Base-by-base conservation (phyloP, 2,329 filamentous ascomycete species). In the Cordyceps tenuipes region DNA sequence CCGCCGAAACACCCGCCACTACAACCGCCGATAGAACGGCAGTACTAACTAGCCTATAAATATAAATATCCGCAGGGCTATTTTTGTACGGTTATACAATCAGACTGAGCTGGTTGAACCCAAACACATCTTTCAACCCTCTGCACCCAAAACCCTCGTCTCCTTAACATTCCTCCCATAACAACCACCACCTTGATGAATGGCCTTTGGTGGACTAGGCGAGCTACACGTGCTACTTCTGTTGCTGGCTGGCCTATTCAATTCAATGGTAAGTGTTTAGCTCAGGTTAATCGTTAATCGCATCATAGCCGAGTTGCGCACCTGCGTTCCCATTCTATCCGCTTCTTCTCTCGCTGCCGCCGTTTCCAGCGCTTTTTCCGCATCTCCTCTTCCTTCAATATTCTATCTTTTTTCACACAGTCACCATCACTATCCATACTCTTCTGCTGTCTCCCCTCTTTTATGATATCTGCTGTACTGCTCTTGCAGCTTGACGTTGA, bases 141-240 rank as follows among this genome's bases (percentile, higher is more conserved):
- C 50, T n/a, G 13, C 23, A 29, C 10, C 21, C 13, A 53, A 26
- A 13, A 15, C 21, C 13, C 17, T 15, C 31, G 31, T 21, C 15
- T 15, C 50, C 29, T 29, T 29, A 10, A 10, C 3, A 10, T 15
- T n/a, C 54, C 36, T 26, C 12, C 19, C 21, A 56, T 60, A 55
- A 3, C n/a, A 12, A 8, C 43, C 61, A 9, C 59, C 61, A 51
- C 63, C 62, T 60, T 66, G 64, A 36, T 66, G 66, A 39, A 64
- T 57, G 17, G 60, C 44, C 47, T 23, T 59, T 57, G 63, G 65
- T 29, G 62, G 62, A 7, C 47, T 26, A 15, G 58, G 58, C 13
- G 19, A 49, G 12, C 47, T 50, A 8, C 26, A 52, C 9, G 13
- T 26, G 19, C 36, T 50, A 17, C n/a, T 17, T n/a, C 21, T 57